Evolutionary conservation across 176 grass and related monocot species (phyloP).

Genomic region (Carex kokanica): DNA sequence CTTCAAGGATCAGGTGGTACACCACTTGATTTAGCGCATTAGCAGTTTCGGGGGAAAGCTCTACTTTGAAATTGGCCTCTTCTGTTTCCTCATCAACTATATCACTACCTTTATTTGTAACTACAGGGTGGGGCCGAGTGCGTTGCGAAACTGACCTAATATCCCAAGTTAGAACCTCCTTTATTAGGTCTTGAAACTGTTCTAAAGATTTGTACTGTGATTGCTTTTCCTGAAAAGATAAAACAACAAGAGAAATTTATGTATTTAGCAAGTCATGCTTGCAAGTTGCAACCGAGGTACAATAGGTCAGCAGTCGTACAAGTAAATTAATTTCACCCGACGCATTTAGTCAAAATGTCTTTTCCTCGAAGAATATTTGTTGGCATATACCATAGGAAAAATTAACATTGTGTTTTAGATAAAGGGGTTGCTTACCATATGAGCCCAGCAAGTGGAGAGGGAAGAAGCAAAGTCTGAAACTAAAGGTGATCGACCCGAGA

Average conservation of each 20-base stretch:
- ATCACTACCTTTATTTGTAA: not conserved
- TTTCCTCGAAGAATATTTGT: not conserved
- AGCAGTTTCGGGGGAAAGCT: not conserved
- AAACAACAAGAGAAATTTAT: not conserved
- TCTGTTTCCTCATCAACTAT: not conserved
- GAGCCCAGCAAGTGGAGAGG: conserved; percentile 53
- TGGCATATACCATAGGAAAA: not conserved
- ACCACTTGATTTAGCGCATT: conserved; percentile 4
- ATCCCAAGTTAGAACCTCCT: conserved; percentile 79
- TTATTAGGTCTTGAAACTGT: conserved; percentile 64
- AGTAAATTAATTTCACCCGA: not conserved
- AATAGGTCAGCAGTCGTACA: not conserved
- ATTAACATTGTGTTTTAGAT: not conserved
- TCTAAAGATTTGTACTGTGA: conserved; percentile 60
- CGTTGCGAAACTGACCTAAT: conserved; percentile 83
- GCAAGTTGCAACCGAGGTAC: not conserved
- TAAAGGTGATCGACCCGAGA: conserved; percentile 59
- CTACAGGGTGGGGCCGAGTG: conserved; percentile 46
- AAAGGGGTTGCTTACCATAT: conserved; percentile 48
- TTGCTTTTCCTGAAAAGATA: conserved; percentile 48
- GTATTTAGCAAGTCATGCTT: not conserved
- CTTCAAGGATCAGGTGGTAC: conserved; percentile 79
- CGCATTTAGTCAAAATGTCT: not conserved
- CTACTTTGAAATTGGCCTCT: not conserved
- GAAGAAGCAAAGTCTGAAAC: conserved; percentile 51